phyloP scores from a whole-genome alignment of 2,329 filamentous ascomycete genomes.

The Alternaria gaisen region DNA sequence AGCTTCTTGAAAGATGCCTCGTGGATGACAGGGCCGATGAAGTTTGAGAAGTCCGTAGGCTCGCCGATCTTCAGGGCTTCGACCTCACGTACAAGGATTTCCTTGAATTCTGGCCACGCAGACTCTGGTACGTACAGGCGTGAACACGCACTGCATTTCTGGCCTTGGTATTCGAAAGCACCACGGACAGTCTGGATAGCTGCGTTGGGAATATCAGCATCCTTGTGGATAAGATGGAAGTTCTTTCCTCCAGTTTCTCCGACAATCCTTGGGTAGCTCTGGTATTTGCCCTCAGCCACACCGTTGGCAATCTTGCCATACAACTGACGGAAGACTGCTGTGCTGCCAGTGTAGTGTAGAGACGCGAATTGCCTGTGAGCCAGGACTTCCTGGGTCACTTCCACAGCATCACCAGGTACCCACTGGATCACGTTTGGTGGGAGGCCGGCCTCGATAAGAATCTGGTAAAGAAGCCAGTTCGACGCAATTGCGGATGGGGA shows the following conservation, averaged over 20 bases:
- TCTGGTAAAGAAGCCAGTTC: constrained; percentile 89
- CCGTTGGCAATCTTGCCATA: constrained; percentile 87
- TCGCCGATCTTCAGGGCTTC: constrained; percentile 74
- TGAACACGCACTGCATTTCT: constrained; percentile 89
- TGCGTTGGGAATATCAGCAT: constrained; percentile 80
- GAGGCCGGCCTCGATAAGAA: constrained; percentile 88
- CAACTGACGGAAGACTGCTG: constrained; percentile 85
- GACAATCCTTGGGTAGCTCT: constrained; percentile 85
- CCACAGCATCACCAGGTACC: constrained; percentile 84
- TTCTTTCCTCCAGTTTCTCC: constrained; percentile 95
- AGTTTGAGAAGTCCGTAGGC: constrained; percentile 76
- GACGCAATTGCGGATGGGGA: constrained; percentile 87
- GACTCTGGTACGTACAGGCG: constrained; percentile 81
- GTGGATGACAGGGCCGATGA: constrained; percentile 89
- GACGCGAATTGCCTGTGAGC: constrained; percentile 82
- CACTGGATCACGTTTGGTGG: constrained; percentile 93
- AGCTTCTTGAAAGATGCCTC: constrained; percentile 83
- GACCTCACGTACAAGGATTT: constrained; percentile 72
- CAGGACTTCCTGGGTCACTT: constrained; percentile 81
- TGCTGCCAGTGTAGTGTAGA: constrained; percentile 96
- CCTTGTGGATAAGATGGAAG: constrained; percentile 83
- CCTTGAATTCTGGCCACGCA: constrained; percentile 75
- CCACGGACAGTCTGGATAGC: constrained; percentile 84
- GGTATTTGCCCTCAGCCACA: constrained; percentile 82
- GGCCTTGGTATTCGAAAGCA: constrained; percentile 89